These are phyloP conservation scores for Ceratobasidium theobromae DNA, from an alignment of 1,284 basidiomycete genomes.

Conservation along the genomic window DNA sequence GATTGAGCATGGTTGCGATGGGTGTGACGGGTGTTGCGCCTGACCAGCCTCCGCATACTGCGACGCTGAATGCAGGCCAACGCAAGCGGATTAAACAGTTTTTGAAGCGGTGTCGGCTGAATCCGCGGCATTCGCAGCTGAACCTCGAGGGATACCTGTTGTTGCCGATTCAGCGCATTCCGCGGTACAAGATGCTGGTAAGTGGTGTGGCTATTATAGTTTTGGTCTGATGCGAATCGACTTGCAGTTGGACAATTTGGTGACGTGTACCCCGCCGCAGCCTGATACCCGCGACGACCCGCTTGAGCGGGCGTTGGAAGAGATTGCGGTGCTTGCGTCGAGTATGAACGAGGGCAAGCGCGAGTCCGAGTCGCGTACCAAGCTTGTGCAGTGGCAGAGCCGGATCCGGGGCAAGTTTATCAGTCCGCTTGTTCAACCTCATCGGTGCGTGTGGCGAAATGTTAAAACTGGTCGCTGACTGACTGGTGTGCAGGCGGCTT, in stretches of 20 bases:
- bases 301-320: constrained; percentile 79
- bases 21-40: constrained; percentile 49
- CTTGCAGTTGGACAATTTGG: constrained; percentile 84
- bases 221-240: too few species aligned
- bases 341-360: constrained; percentile 98
- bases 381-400: constrained; percentile 89
- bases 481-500: constrained; percentile 57
- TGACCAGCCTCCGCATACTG: constrained; percentile 33
- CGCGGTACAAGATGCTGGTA: constrained; percentile 90
- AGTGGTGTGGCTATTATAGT: too few species aligned
- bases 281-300: constrained; percentile 74
- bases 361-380: constrained; percentile 85
- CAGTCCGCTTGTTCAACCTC: constrained; percentile 95
- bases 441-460: constrained; percentile 77
- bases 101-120: constrained; percentile 80
- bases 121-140: constrained; percentile 92
- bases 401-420: constrained; percentile 90
- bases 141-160: constrained; percentile 94
- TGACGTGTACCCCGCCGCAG: constrained; percentile 77
- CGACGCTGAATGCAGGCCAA: constrained; percentile 65
- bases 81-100: constrained; percentile 84
- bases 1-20: constrained; percentile 53
- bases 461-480: neutral
- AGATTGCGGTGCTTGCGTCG: constrained; percentile 84
- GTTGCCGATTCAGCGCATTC: constrained; percentile 94